These are phyloP conservation scores for Nicotiana rustica DNA, from an alignment of 305 asterid genomes.

Conservation along the genomic window DNA sequence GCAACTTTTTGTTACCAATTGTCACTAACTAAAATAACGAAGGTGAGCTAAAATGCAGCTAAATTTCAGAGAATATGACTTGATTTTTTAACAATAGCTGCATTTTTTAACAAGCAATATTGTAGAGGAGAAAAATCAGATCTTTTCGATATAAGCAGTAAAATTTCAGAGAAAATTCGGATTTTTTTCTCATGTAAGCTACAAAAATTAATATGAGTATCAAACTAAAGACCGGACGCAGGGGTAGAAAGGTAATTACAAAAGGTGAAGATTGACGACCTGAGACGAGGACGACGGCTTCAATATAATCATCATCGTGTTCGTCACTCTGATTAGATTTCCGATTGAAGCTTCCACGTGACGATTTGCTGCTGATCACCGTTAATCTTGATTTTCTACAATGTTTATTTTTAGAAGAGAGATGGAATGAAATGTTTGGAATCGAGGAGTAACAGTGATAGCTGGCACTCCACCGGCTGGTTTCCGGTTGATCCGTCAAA, in stretches of 20 bases:
- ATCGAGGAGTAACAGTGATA: constrained; percentile 41
- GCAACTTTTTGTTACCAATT: constrained; percentile 14
- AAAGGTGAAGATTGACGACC: constrained; percentile 34
- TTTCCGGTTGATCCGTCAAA: constrained; percentile 36
- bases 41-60: background rate
- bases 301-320: constrained; percentile 44
- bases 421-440: constrained; percentile 13
- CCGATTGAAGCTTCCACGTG: constrained; percentile 42
- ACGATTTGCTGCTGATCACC: constrained; percentile 41
- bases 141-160: background rate
- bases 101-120: background rate
- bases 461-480: constrained; percentile 34
- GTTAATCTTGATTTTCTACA: constrained; percentile 31
- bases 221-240: background rate
- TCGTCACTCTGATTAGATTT: constrained; percentile 35
- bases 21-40: background rate
- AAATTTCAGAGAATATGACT: no score
- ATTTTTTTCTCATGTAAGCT: no score
- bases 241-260: constrained; percentile 9
- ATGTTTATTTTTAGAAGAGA: constrained; percentile 24
- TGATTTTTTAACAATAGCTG: background rate
- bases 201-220: background rate
- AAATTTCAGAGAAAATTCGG: background rate
- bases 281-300: constrained; percentile 48
- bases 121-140: background rate